Conservation (phyloP, 345 rosid species). For the Dimocarpus longan region DNA sequence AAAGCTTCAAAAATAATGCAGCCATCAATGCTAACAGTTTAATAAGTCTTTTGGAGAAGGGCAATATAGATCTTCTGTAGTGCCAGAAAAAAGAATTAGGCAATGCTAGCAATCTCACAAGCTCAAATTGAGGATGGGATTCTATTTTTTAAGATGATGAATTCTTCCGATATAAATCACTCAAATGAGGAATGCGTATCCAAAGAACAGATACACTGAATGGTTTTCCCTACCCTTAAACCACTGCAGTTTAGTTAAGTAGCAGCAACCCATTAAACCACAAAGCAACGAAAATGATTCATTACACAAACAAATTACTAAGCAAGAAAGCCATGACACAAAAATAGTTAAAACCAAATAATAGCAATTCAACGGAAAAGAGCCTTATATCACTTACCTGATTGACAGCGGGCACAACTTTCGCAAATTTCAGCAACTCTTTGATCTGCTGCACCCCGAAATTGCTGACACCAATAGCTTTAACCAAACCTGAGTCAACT, state of each 20-base stretch:
- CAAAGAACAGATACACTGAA: background rate
- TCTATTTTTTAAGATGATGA: background rate
- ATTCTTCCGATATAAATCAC: background rate
- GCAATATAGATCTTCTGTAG: background rate
- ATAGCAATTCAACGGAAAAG: background rate
- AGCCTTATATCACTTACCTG: conserved; percentile 40
- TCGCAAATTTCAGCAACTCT: conserved; percentile 60
- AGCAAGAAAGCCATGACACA: background rate
- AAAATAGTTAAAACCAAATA: conserved; percentile 13
- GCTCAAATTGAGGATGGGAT: background rate
- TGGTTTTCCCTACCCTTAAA: background rate
- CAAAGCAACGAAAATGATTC: background rate
- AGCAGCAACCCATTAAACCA: background rate
- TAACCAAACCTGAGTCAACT: conserved; percentile 50
- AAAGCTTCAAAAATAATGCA: background rate
- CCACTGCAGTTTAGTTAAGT: background rate
- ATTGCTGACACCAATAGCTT: conserved; percentile 66
- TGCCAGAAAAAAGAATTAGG: background rate
- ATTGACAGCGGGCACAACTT: conserved; percentile 60
- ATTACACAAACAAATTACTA: background rate
- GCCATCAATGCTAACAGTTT: background rate
- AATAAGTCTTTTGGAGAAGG: background rate
- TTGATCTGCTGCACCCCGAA: conserved; percentile 55
- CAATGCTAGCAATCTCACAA: background rate
- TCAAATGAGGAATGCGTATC: background rate